Evolutionary conservation across 2,329 filamentous ascomycete genomes (phyloP).

Genomic region (Zymoseptoria crescenta): DNA sequence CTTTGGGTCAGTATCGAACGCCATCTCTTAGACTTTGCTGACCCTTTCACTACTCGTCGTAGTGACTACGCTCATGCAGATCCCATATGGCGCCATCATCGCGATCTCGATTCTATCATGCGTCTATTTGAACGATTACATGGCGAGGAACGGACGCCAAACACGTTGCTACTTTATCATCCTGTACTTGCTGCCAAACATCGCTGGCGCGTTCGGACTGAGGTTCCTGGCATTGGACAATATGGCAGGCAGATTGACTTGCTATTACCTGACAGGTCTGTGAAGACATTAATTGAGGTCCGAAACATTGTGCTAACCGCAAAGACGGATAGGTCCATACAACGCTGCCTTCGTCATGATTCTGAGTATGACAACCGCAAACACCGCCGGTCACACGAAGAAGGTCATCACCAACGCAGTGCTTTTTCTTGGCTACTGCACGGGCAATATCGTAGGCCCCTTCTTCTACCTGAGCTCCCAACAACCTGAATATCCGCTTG

Average conservation of each 20-base stretch:
- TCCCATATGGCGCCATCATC: constrained; percentile 45
- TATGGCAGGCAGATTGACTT: constrained; percentile 49
- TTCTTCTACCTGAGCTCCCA: constrained; percentile 56
- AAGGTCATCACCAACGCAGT: constrained; percentile 58
- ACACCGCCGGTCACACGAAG: constrained; percentile 51
- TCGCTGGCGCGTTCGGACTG: constrained; percentile 52
- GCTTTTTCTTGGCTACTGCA: constrained; percentile 45
- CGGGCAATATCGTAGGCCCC: constrained; percentile 53
- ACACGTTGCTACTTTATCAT: constrained; percentile 42
- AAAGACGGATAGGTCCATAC: constrained; percentile 38
- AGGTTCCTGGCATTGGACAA: constrained; percentile 45
- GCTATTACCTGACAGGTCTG: constrained; percentile 48
- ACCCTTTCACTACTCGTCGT: constrained; percentile 6
- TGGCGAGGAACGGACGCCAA: constrained; percentile 19
- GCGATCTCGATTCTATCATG: constrained; percentile 44
- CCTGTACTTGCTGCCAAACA: constrained; percentile 52
- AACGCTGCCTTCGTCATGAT: constrained; percentile 49
- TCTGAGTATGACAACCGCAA: constrained; percentile 43
- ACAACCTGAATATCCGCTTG: constrained; percentile 42
- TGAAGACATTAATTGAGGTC: no score
- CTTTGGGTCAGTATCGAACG: constrained; percentile 31
- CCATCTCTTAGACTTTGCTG: no score
- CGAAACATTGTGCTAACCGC: no score
- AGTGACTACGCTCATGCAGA: constrained; percentile 47
- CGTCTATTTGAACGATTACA: constrained; percentile 41